phyloP scores from a whole-genome alignment of 2,329 filamentous ascomycete species.

The Graphiopsis chlorocephala region DNA sequence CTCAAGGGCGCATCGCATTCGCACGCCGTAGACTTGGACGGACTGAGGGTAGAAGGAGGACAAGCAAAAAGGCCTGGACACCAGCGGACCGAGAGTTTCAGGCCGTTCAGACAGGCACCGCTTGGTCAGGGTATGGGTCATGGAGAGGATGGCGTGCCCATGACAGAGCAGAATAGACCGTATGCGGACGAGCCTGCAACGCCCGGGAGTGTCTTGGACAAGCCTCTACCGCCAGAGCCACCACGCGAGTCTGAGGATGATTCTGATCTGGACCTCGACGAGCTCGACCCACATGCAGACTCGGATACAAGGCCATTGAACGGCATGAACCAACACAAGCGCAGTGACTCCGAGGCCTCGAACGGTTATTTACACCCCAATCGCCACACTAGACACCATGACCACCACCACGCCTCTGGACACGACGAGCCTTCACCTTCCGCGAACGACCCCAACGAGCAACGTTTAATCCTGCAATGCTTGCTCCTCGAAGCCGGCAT shows the following conservation, averaged over 20 bases:
- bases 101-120: conserved; percentile 28
- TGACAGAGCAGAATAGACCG: conserved; percentile 23
- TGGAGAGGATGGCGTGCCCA: conserved; percentile 14
- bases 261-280: conserved; percentile 35
- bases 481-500: conserved; percentile 74
- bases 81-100: conserved; percentile 26
- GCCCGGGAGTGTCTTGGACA: conserved; percentile 24
- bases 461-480: conserved; percentile 69
- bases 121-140: conserved; percentile 19
- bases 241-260: conserved; percentile 25
- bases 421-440: conserved; percentile 3
- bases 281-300: conserved; percentile 28
- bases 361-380: conserved; percentile 18
- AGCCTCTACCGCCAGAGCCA: conserved; percentile 30
- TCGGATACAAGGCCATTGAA: conserved; percentile 28
- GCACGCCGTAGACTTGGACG: conserved; percentile 45
- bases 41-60: conserved; percentile 25
- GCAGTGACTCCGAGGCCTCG: conserved; percentile 12
- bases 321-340: conserved; percentile 13
- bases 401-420: not conserved
- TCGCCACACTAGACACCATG: conserved; percentile 15
- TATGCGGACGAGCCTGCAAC: conserved; percentile 20
- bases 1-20: conserved; percentile 62
- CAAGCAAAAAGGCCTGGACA: conserved; percentile 20
- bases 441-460: conserved; percentile 40